Evolutionary conservation across 2,329 filamentous ascomycete species (phyloP).

Genomic region (Tolypocladium amazonense): DNA sequence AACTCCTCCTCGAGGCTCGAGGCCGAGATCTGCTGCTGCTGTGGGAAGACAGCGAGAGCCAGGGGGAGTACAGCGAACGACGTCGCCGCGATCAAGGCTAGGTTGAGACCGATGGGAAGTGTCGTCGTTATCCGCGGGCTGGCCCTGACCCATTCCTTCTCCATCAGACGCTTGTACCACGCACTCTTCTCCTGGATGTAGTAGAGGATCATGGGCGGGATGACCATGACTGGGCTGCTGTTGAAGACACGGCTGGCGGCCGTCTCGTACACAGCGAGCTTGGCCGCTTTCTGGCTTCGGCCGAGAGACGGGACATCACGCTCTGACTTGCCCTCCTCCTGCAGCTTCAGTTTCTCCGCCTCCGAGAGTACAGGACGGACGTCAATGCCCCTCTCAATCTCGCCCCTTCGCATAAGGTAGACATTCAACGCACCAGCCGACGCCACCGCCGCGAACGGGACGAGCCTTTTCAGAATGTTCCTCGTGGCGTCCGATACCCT

Average conservation of each 20-base stretch:
- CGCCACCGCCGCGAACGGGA: conserved; percentile 92
- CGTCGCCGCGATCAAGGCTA: conserved; percentile 77
- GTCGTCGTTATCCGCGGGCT: conserved; percentile 52
- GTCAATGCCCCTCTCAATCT: conserved; percentile 88
- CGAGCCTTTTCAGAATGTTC: conserved; percentile 70
- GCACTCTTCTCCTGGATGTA: conserved; percentile 53
- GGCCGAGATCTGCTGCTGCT: conserved; percentile 72
- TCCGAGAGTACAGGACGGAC: conserved; percentile 74
- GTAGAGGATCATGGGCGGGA: conserved; percentile 80
- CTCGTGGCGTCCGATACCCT: conserved; percentile 68
- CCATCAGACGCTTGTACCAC: conserved; percentile 29
- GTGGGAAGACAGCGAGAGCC: conserved; percentile 85
- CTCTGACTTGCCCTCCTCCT: conserved; percentile 48
- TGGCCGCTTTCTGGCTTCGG: conserved; percentile 79
- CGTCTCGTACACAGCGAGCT: conserved; percentile 84
- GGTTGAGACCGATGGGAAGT: conserved; percentile 65
- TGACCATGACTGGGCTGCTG: conserved; percentile 91
- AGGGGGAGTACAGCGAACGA: conserved; percentile 83
- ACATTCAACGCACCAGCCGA: conserved; percentile 88
- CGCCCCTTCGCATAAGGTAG: conserved; percentile 93
- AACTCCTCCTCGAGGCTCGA: conserved; percentile 77
- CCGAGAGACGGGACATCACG: conserved; percentile 63
- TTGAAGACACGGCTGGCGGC: conserved; percentile 87
- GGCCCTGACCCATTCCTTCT: conserved; percentile 68
- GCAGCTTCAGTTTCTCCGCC: conserved; percentile 50